Conservation (phyloP, 495 filamentous ascomycete genomes). For the Delitschia confertaspora region DNA sequence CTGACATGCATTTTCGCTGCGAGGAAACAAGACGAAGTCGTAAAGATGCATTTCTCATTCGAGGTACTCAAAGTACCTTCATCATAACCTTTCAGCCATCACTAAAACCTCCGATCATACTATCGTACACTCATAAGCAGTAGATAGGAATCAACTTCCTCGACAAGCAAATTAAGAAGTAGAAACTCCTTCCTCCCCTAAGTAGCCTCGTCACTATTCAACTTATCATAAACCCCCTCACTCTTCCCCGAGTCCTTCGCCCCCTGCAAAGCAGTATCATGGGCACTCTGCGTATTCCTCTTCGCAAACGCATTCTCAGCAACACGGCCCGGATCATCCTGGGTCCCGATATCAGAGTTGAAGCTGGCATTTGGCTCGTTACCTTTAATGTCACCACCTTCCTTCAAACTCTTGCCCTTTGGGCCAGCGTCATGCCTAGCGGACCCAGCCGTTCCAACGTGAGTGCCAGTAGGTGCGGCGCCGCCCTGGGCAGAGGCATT, state of each 20-base stretch:
- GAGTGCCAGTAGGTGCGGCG: too few species aligned
- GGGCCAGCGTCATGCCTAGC: constrained; percentile 39
- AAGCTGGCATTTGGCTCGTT: constrained; percentile 51
- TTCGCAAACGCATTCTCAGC: constrained; percentile 45
- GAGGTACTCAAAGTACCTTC: too few species aligned
- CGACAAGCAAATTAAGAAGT: not conserved
- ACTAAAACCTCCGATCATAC: constrained; percentile 1
- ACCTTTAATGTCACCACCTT: constrained; percentile 47
- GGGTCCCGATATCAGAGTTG: constrained; percentile 48
- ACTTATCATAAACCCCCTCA: constrained; percentile 4
- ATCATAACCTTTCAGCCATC: not conserved
- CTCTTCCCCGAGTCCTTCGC: too few species aligned
- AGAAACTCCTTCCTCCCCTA: not conserved
- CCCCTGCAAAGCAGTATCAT: constrained; percentile 36
- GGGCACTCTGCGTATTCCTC: constrained; percentile 34
- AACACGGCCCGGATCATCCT: constrained; percentile 53
- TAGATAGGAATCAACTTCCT: too few species aligned
- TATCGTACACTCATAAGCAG: too few species aligned
- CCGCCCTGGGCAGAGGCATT: constrained; percentile 31
- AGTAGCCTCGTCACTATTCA: not conserved
- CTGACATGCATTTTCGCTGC: too few species aligned
- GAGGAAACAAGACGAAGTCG: not conserved
- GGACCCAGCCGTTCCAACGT: too few species aligned
- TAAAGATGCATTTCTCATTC: too few species aligned
- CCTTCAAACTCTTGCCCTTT: constrained; percentile 47